Evolutionary conservation across 2,329 filamentous ascomycete genomes (phyloP).

Genomic region (Septoria linicola): DNA sequence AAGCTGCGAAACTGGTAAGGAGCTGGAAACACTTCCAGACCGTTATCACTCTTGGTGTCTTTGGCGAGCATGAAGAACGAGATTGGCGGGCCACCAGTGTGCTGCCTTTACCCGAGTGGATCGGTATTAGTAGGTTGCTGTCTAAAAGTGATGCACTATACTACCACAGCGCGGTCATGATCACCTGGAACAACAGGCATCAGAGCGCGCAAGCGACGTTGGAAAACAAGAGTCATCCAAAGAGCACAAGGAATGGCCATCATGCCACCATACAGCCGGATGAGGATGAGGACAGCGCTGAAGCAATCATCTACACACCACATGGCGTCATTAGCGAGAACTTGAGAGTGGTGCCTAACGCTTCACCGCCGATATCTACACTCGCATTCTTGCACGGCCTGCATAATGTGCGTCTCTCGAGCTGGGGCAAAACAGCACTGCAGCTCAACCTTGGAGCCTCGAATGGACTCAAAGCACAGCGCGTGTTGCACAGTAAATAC

Average conservation of each 20-base stretch:
- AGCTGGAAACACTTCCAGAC: slow-evolving; percentile 60
- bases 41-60: slow-evolving; percentile 53
- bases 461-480: slow-evolving; percentile 60
- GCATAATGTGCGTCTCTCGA: slow-evolving; percentile 57
- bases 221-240: slow-evolving; percentile 18
- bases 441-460: slow-evolving; percentile 64
- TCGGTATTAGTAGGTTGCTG: slow-evolving; percentile 60
- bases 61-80: slow-evolving; percentile 37
- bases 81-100: slow-evolving; percentile 51
- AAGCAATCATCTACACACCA: slow-evolving; percentile 64
- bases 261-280: slow-evolving; percentile 20
- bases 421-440: slow-evolving; percentile 40
- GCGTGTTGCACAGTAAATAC: slow-evolving; percentile 55
- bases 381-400: slow-evolving; percentile 64
- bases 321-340: slow-evolving; percentile 56
- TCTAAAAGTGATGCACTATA: slow-evolving; percentile 56
- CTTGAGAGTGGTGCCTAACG: slow-evolving; percentile 46
- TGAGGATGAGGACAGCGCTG: slow-evolving; percentile 42
- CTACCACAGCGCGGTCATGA: slow-evolving; percentile 62
- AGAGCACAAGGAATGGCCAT: slow-evolving; percentile 25
- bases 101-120: slow-evolving; percentile 56
- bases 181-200: slow-evolving; percentile 51
- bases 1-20: slow-evolving; percentile 57
- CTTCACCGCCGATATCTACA: slow-evolving; percentile 50
- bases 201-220: slow-evolving; percentile 14